Conservation (phyloP, 164 flowering plant species). For the Vitis cinerea region DNA sequence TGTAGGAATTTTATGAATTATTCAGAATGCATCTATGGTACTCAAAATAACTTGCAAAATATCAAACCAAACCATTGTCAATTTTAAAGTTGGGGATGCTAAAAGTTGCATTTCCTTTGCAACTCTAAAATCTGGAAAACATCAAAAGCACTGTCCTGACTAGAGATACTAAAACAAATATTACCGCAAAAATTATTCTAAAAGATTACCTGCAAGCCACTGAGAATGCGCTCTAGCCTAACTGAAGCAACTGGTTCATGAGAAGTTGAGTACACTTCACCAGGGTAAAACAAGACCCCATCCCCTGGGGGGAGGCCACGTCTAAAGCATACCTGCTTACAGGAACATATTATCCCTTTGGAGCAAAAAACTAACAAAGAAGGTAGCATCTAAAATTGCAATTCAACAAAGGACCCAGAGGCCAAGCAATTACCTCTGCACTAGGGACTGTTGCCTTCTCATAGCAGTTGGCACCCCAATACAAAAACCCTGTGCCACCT, state of each 20-base stretch:
- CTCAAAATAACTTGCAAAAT: too few relatives aligned
- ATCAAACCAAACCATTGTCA: too few relatives aligned
- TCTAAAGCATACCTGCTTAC: conserved; percentile 76
- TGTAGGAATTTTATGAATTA: too few relatives aligned
- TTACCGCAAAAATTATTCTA: not conserved
- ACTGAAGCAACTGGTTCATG: conserved; percentile 83
- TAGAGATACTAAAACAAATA: not conserved
- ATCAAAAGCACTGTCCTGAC: not conserved
- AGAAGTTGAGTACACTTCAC: conserved; percentile 84
- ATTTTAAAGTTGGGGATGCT: too few relatives aligned
- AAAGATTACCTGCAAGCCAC: conserved; percentile 82
- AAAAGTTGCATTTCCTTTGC: not conserved
- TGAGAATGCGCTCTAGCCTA: conserved; percentile 82
- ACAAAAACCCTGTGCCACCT: conserved; percentile 89
- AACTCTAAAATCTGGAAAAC: too few relatives aligned
- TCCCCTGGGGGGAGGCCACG: conserved; percentile 99
- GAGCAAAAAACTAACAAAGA: not conserved
- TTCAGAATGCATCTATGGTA: too few relatives aligned
- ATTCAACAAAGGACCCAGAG: not conserved
- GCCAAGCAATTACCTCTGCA: conserved; percentile 68
- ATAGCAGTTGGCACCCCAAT: conserved; percentile 99
- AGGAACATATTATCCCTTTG: not conserved
- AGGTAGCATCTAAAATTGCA: not conserved
- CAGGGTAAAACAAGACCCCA: conserved; percentile 92
- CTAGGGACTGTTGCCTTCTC: conserved; percentile 90